phyloP scores from a whole-genome alignment of 2,329 filamentous ascomycete genomes.

The Teratosphaeria pseudoeucalypti region DNA sequence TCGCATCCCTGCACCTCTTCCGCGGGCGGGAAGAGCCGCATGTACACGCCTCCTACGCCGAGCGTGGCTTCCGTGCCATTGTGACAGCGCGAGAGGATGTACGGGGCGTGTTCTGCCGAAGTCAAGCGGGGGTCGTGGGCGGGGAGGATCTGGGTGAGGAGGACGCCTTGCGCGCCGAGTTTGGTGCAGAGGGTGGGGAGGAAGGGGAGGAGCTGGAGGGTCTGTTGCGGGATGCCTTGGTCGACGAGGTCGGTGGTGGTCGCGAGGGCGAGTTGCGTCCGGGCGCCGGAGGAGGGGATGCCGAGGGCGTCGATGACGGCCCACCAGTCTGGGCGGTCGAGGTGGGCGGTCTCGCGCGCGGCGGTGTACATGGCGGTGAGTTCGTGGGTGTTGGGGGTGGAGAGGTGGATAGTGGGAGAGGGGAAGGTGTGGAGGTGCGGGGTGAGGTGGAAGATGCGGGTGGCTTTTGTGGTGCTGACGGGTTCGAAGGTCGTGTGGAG shows the following conservation, averaged over 20 bases:
- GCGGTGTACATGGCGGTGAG: conserved; percentile 66
- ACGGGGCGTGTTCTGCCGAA: conserved; percentile 52
- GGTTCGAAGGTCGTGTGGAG: conserved; percentile 69
- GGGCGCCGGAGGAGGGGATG: conserved; percentile 56
- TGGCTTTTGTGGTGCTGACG: conserved; percentile 71
- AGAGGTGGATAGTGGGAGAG: conserved; percentile 55
- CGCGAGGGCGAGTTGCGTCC: conserved; percentile 61
- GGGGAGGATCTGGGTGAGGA: conserved; percentile 61
- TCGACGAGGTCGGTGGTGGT: conserved; percentile 61
- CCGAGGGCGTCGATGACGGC: conserved; percentile 66
- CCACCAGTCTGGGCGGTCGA: conserved; percentile 69
- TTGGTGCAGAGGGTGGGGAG: conserved; percentile 80
- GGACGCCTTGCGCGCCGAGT: conserved; percentile 62
- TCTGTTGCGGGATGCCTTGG: conserved; percentile 71
- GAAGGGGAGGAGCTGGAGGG: conserved; percentile 75
- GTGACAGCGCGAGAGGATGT: conserved; percentile 54
- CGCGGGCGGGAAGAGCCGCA: conserved; percentile 57
- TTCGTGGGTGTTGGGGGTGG: conserved; percentile 76
- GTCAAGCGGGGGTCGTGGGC: conserved; percentile 58
- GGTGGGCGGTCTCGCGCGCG: conserved; percentile 55
- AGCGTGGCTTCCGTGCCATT: conserved; percentile 42
- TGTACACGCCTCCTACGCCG: conserved; percentile 67
- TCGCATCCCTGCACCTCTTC: conserved; percentile 51
- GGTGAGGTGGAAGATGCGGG: conserved; percentile 49
- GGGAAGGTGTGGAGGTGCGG: conserved; percentile 40